A percentile compares a stretch with the other conserved stretches of the same genome.
These are phyloP conservation scores for Epicoccum nigrum DNA, from an alignment of 2,329 filamentous ascomycete genomes.

Conservation along the genomic window DNA sequence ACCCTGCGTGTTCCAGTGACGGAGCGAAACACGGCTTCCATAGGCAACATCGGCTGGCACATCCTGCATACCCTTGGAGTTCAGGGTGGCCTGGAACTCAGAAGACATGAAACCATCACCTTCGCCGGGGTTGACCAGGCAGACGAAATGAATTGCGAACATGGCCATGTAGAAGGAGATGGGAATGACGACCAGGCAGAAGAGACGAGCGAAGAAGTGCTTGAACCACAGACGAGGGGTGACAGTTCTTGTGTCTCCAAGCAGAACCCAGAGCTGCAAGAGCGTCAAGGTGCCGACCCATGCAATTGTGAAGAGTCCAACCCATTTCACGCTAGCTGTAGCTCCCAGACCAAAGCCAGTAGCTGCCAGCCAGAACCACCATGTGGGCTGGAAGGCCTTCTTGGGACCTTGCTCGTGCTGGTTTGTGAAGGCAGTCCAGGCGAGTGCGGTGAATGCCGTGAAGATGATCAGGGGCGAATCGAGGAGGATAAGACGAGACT, in stretches of 20 bases:
- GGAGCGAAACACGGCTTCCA: constrained; percentile 82
- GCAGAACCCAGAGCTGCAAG: constrained; percentile 91
- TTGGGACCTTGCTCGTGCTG: constrained; percentile 91
- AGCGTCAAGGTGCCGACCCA: constrained; percentile 94
- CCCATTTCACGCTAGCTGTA: constrained; percentile 97
- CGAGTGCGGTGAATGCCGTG: constrained; percentile 87
- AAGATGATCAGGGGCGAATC: constrained; percentile 94
- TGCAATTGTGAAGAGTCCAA: constrained; percentile 96
- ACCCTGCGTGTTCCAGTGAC: constrained; percentile 96
- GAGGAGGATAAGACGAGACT: constrained; percentile 92
- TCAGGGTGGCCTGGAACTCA: constrained; percentile 96
- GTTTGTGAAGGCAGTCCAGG: constrained; percentile 93
- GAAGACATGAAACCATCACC: constrained; percentile 99
- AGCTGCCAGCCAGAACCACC: constrained; percentile 97
- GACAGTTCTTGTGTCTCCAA: constrained; percentile 86
- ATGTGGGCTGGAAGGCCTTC: constrained; percentile 84
- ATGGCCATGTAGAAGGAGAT: constrained; percentile 91
- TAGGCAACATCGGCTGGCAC: constrained; percentile 90
- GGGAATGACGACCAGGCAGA: constrained; percentile 91
- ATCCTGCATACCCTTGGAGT: constrained; percentile 95
- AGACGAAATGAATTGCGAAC: constrained; percentile 96
- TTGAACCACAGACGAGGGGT: constrained; percentile 87
- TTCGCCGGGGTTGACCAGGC: constrained; percentile 91
- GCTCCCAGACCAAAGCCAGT: constrained; percentile 88
- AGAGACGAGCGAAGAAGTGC: constrained; percentile 87